These are phyloP conservation scores for Candida orba DNA, from an alignment of 805 yeast genomes.

Conservation along the genomic window DNA sequence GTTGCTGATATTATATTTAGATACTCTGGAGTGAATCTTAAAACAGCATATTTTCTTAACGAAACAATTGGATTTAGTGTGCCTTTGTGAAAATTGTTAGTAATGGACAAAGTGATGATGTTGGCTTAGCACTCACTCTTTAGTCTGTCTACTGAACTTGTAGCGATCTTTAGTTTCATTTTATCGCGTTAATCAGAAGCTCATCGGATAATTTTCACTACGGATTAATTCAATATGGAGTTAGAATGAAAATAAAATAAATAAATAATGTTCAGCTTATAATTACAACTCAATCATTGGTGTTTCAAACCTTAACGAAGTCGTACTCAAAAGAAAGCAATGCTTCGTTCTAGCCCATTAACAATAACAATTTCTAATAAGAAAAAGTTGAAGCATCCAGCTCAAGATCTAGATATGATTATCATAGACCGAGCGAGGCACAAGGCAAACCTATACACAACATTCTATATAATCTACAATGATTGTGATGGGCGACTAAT, in stretches of 20 bases:
- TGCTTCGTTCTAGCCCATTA: constrained; percentile 41
- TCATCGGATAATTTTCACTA: too few species aligned
- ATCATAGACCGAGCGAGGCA: constrained; percentile 55
- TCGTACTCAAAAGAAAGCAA: constrained; percentile 56
- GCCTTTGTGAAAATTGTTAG: constrained; percentile 17
- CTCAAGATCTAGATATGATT: constrained; percentile 42
- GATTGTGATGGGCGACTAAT: neutral
- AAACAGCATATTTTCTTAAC: constrained; percentile 47
- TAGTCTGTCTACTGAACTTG: constrained; percentile 23
- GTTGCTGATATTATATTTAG: constrained; percentile 46
- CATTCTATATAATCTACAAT: neutral
- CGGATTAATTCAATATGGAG: too few species aligned
- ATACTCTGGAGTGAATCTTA: constrained; percentile 45
- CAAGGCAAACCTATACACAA: constrained; percentile 33
- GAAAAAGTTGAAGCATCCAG: constrained; percentile 38
- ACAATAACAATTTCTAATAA: neutral
- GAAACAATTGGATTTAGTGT: constrained; percentile 43
- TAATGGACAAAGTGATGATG: neutral
- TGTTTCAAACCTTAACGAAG: constrained; percentile 27
- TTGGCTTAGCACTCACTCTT: constrained; percentile 16
- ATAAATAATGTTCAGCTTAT: constrained; percentile 18
- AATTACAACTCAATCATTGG: constrained; percentile 25
- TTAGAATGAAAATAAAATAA: neutral
- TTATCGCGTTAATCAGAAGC: too few species aligned
- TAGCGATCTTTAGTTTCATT: constrained; percentile 27